phyloP scores from a whole-genome alignment of 169 alveolate species.

The Plasmodium sp. region DNA sequence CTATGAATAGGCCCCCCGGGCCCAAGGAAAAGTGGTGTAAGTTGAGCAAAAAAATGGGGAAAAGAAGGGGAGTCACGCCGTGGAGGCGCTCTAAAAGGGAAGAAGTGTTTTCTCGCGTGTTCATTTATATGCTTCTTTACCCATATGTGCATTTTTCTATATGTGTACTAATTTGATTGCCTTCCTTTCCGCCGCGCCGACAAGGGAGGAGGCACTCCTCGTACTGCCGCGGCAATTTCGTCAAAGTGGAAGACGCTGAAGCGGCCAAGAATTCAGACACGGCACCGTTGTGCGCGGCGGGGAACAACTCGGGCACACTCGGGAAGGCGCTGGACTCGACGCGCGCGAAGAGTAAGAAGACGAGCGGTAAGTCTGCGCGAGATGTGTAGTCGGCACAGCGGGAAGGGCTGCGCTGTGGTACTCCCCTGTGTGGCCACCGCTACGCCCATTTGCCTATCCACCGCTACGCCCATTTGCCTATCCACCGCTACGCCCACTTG shows the following conservation, averaged over 20 bases:
- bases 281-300: neutral
- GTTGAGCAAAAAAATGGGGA: slow-evolving; percentile 4
- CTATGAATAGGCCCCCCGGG: slow-evolving; percentile 94
- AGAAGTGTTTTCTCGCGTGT: neutral
- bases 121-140: too few species aligned
- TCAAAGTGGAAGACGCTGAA: slow-evolving; percentile 82
- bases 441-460: neutral
- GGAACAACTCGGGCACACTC: neutral
- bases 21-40: slow-evolving; percentile 93
- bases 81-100: neutral
- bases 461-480: neutral
- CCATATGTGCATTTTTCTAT: too few species aligned
- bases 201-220: slow-evolving; percentile 84
- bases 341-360: slow-evolving; percentile 22
- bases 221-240: slow-evolving; percentile 88
- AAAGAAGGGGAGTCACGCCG: neutral
- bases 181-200: neutral
- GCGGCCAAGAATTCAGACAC: slow-evolving; percentile 3
- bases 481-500: neutral
- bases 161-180: neutral
- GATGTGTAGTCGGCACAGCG: neutral
- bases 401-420: neutral
- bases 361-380: slow-evolving; percentile 11
- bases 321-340: neutral
- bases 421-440: neutral